Evolutionary conservation across 2,329 filamentous ascomycete genomes (phyloP).

Genomic region (Metarhizium humberi): DNA sequence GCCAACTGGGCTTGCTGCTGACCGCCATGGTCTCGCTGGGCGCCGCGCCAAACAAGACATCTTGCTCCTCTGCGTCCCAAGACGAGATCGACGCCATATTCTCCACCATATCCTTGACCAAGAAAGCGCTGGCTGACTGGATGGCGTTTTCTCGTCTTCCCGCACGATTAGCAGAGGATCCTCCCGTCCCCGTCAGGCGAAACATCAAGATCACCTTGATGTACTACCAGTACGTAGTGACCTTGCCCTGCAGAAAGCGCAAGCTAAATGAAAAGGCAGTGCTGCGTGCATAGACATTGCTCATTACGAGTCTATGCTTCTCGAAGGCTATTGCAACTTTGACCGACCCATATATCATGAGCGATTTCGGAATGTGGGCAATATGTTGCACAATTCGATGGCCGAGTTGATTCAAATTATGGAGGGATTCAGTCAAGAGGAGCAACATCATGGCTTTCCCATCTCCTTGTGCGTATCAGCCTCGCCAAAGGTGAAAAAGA

Average conservation of each 20-base stretch:
- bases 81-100: not conserved
- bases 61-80: not conserved
- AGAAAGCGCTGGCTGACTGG: conserved; percentile 1
- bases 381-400: not conserved
- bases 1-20: not conserved
- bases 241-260: not conserved
- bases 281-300: not conserved
- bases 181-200: not conserved
- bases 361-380: not conserved
- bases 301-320: not conserved
- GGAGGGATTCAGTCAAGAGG: not conserved
- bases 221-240: not conserved
- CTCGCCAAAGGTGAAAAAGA: too few relatives aligned
- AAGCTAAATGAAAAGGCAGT: not conserved
- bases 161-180: not conserved
- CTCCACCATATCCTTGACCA: not conserved
- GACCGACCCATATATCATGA: not conserved
- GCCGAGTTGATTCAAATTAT: not conserved
- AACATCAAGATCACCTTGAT: not conserved
- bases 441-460: not conserved
- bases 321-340: not conserved
- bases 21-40: not conserved
- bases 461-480: not conserved
- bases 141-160: not conserved
- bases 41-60: not conserved